Percentiles rank a stretch among this genome's conserved stretches.
These are phyloP conservation scores for Auriscalpium microsporum DNA, from an alignment of 768 basidiomycete genomes.

Conservation along the genomic window DNA sequence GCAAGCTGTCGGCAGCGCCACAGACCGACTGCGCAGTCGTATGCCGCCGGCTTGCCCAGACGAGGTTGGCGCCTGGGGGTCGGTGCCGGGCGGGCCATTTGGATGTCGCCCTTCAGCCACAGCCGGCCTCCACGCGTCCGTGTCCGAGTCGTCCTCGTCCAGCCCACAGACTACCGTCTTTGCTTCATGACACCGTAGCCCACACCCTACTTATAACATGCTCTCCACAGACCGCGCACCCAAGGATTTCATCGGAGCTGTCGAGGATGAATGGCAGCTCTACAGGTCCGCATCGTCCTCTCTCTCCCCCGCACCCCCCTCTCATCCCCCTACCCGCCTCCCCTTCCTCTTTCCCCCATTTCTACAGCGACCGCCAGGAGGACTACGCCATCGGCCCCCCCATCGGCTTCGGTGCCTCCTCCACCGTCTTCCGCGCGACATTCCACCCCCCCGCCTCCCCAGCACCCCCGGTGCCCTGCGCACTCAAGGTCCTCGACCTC, in stretches of 20 bases:
- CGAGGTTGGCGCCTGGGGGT: no score
- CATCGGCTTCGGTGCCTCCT: slow-evolving; percentile 89
- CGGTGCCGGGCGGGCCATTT: neutral
- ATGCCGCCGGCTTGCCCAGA: no score
- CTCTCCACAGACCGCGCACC: slow-evolving; percentile 8
- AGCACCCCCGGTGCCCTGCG: slow-evolving; percentile 45
- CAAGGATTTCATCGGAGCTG: slow-evolving; percentile 62
- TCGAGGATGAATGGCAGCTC: slow-evolving; percentile 76
- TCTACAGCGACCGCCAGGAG: slow-evolving; percentile 48
- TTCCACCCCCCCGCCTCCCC: slow-evolving; percentile 39
- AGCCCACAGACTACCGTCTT: neutral
- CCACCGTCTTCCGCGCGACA: slow-evolving; percentile 76
- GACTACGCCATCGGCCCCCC: slow-evolving; percentile 74
- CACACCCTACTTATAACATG: slow-evolving; percentile 1
- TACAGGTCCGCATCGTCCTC: slow-evolving; percentile 46
- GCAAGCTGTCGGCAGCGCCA: no score
- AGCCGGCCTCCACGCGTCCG: no score
- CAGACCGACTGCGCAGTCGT: no score
- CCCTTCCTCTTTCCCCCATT: neutral
- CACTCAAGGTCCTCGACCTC: slow-evolving; percentile 85
- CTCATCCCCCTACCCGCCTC: neutral
- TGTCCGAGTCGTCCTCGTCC: no score
- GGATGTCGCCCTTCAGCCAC: neutral
- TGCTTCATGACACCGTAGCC: neutral
- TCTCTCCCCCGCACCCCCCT: neutral